A percentile compares a stretch with the other conserved stretches of the same genome.
Conservation (phyloP, 2,329 filamentous ascomycete genomes). For the Hortaea werneckii region DNA sequence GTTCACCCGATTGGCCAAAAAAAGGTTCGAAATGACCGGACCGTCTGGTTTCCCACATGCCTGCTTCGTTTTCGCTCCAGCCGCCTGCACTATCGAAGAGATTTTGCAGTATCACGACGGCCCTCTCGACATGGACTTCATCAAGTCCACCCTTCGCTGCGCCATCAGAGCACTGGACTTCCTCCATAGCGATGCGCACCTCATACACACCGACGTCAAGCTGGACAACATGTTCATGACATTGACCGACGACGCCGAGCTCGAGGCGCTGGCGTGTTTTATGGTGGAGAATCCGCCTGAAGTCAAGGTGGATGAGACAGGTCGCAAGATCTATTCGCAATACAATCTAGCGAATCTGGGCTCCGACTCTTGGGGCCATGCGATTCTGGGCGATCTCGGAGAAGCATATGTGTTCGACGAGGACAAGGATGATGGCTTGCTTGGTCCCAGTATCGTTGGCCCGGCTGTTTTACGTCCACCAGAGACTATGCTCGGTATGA, state of each 20-base stretch:
- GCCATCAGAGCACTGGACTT: slow-evolving; percentile 1
- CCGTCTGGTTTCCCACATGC: neutral
- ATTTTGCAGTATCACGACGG: neutral
- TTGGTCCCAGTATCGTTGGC: neutral
- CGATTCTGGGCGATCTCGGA: neutral
- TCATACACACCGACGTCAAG: slow-evolving; percentile 2
- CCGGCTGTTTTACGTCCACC: neutral
- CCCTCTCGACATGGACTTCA: neutral
- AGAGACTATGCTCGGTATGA: neutral
- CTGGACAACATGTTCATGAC: neutral
- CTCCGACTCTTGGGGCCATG: neutral
- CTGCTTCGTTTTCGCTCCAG: neutral
- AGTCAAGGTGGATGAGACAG: neutral
- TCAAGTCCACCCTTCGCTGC: neutral
- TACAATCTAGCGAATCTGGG: neutral
- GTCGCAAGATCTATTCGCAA: neutral
- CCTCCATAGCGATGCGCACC: slow-evolving; percentile 1
- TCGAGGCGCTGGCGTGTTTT: neutral
- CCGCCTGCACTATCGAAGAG: neutral
- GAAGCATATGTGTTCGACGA: neutral
- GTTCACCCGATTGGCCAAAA: neutral
- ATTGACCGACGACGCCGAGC: neutral
- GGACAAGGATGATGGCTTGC: neutral
- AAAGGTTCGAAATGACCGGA: neutral
- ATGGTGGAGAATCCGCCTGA: neutral